Conservation (phyloP, 345 rosid species). For the Sonneratia alba region DNA sequence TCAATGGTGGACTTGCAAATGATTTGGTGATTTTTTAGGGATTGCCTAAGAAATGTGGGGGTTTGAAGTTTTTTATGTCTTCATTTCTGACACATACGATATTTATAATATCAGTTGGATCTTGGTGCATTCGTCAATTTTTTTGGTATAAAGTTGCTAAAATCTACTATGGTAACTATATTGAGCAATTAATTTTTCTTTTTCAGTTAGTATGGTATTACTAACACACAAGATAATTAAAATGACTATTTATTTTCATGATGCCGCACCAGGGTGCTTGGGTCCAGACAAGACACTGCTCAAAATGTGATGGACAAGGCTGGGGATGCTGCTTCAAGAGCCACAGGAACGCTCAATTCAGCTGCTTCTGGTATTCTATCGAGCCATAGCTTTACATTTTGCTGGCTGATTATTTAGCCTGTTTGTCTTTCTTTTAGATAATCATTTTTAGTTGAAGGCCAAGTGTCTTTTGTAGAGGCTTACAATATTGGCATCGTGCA, state of each 20-base stretch:
- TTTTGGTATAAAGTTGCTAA: too few species aligned
- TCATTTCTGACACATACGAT: not conserved
- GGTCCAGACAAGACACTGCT: not conserved
- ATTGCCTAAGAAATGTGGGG: too few species aligned
- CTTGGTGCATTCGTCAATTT: too few species aligned
- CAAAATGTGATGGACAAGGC: conserved; percentile 18
- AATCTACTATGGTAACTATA: too few species aligned
- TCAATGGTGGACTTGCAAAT: too few species aligned
- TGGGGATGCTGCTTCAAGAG: conserved; percentile 25
- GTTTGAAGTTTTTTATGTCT: not conserved
- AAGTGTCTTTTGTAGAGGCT: too few species aligned
- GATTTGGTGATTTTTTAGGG: too few species aligned
- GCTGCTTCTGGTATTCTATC: conserved; percentile 22
- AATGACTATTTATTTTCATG: not conserved
- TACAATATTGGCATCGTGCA: too few species aligned
- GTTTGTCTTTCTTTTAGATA: too few species aligned
- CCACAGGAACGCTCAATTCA: conserved; percentile 18
- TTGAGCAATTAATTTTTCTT: not conserved
- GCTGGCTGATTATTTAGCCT: not conserved
- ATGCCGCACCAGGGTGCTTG: not conserved
- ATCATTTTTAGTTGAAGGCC: too few species aligned
- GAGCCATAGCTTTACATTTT: not conserved
- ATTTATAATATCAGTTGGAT: too few species aligned
- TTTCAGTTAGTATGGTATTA: not conserved
- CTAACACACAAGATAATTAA: not conserved